phyloP scores from a whole-genome alignment of 208 protist species.

The Wallacemonas sp. region DNA sequence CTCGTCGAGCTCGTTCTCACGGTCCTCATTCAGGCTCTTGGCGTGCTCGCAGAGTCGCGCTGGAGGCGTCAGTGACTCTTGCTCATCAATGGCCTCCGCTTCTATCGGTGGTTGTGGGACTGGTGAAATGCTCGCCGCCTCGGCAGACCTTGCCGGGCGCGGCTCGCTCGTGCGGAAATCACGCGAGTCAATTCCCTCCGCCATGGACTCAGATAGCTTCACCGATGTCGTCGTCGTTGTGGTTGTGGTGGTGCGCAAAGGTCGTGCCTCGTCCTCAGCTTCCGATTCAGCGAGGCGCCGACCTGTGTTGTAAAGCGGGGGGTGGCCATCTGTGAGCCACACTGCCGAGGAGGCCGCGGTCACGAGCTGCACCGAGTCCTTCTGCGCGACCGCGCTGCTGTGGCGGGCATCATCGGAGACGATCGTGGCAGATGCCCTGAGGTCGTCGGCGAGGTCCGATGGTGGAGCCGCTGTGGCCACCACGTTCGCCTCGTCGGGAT shows the following conservation, averaged over 20 bases:
- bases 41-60: too few species aligned
- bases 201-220: neutral
- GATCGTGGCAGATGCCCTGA: too few species aligned
- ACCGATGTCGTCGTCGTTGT: slow-evolving; percentile 3
- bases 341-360: slow-evolving; percentile 9
- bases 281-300: neutral
- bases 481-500: slow-evolving; percentile 9
- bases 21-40: too few species aligned
- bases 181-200: slow-evolving; percentile 7
- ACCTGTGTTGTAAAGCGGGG: too few species aligned
- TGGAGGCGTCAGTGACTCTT: too few species aligned
- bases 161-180: slow-evolving; percentile 4
- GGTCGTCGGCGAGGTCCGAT: too few species aligned
- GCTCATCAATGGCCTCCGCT: too few species aligned
- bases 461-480: neutral
- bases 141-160: too few species aligned
- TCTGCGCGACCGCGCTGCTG: neutral
- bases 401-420: slow-evolving; percentile 1
- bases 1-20: too few species aligned
- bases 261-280: neutral
- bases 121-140: neutral
- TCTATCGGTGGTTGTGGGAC: too few species aligned
- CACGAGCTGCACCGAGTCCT: neutral
- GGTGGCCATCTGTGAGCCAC: neutral
- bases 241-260: slow-evolving; percentile 7